Percentiles rank a stretch among this genome's conserved stretches.
Conservation (phyloP, 2,329 filamentous ascomycete species). For the Colletotrichum plurivorum region DNA sequence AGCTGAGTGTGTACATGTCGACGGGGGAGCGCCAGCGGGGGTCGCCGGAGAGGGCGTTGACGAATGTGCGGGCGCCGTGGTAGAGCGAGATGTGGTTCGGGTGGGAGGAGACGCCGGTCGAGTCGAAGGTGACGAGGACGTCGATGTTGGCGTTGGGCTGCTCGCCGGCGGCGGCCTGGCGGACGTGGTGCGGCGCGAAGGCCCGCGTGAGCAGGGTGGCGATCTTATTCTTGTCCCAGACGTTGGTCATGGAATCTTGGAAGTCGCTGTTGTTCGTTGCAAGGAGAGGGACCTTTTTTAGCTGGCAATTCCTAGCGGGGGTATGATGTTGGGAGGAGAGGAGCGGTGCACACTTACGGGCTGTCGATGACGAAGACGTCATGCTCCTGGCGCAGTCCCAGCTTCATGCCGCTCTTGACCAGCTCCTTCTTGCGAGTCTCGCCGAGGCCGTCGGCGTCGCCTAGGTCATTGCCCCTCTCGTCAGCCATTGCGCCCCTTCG, state of each 20-base stretch:
- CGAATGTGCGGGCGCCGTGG: conserved; percentile 82
- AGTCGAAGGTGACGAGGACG: conserved; percentile 91
- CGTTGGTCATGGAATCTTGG: conserved; percentile 87
- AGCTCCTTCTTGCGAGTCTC: conserved; percentile 87
- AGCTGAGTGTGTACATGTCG: conserved; percentile 86
- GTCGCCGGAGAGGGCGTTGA: conserved; percentile 73
- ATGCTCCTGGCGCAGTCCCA: conserved; percentile 81
- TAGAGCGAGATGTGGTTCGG: conserved; percentile 95
- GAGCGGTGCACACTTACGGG: conserved; percentile 62
- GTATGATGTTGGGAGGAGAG: background rate
- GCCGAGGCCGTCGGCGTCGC: conserved; percentile 89
- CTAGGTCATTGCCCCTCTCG: conserved; percentile 54
- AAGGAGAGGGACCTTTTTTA: too few species aligned
- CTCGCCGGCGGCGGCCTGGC: conserved; percentile 49
- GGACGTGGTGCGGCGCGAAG: conserved; percentile 77
- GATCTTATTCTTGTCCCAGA: conserved; percentile 82
- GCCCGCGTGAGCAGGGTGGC: conserved; percentile 77
- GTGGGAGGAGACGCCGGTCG: conserved; percentile 85
- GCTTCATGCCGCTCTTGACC: conserved; percentile 80
- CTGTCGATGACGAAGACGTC: conserved; percentile 91
- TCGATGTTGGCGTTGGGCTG: conserved; percentile 75
- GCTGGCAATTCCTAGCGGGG: too few species aligned
- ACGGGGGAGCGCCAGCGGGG: conserved; percentile 80
- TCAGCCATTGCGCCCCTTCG: conserved; percentile 28
- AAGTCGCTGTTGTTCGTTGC: conserved; percentile 68